Percentiles rank a stretch among this genome's conserved stretches.
phyloP scores from a whole-genome alignment of 176 grass and related monocot species.

The Carex littledalei region DNA sequence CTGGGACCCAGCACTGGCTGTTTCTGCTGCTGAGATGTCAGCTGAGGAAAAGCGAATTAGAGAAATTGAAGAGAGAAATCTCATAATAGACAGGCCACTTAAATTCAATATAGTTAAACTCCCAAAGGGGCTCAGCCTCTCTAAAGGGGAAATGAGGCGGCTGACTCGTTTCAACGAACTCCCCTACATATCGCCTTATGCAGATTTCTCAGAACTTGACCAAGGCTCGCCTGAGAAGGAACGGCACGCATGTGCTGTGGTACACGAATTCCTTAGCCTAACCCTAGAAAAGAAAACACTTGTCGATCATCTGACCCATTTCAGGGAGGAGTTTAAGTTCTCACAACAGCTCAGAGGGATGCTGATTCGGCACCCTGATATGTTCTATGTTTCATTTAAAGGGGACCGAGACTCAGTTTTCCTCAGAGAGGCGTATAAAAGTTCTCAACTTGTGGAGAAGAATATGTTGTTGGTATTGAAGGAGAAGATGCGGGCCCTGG shows the following conservation, averaged over 20 bases:
- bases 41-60: slow-evolving; percentile 64
- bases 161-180: slow-evolving; percentile 57
- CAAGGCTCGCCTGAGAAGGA: slow-evolving; percentile 58
- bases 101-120: slow-evolving; percentile 76
- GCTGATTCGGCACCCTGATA: slow-evolving; percentile 82
- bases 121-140: slow-evolving; percentile 64
- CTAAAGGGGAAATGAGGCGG: slow-evolving; percentile 54
- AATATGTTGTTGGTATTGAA: slow-evolving; percentile 68
- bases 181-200: slow-evolving; percentile 69
- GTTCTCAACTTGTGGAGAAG: slow-evolving; percentile 83
- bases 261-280: slow-evolving; percentile 87
- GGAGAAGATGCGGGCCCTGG: slow-evolving; percentile 94
- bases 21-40: slow-evolving; percentile 64
- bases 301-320: slow-evolving; percentile 87
- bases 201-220: slow-evolving; percentile 75
- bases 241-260: slow-evolving; percentile 74
- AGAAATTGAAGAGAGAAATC: slow-evolving; percentile 60
- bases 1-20: slow-evolving; percentile 73
- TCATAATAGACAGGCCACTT: slow-evolving; percentile 77
- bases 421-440: slow-evolving; percentile 80
- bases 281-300: slow-evolving; percentile 83
- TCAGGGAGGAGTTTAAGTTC: slow-evolving; percentile 89
- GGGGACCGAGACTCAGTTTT: slow-evolving; percentile 83
- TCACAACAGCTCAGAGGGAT: slow-evolving; percentile 81
- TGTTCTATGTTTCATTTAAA: slow-evolving; percentile 94